phyloP scores from a whole-genome alignment of 2,329 filamentous ascomycete genomes.

The Phialophora chinensis region DNA sequence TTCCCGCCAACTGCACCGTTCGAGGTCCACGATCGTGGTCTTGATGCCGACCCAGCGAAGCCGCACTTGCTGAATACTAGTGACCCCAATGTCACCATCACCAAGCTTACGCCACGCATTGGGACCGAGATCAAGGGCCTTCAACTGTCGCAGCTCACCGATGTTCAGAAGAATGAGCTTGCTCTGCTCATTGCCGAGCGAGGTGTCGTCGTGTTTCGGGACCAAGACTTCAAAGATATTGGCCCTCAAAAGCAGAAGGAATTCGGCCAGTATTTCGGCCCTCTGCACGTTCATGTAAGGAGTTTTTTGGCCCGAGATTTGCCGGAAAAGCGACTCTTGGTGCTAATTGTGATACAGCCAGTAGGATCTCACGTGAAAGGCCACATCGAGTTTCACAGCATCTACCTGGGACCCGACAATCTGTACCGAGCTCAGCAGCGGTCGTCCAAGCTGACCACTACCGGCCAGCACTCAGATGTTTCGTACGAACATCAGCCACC shows the following conservation, averaged over 20 bases:
- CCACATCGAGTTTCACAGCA: not conserved
- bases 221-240: not conserved
- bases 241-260: not conserved
- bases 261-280: not conserved
- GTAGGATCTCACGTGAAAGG: not conserved
- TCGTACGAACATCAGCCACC: not conserved
- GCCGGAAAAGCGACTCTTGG: no score
- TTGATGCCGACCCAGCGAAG: no score
- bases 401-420: not conserved
- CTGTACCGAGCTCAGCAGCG: no score
- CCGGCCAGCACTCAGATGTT: not conserved
- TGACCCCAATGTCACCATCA: no score
- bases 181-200: not conserved
- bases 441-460: no score
- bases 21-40: no score
- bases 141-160: not conserved
- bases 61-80: no score
- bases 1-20: no score
- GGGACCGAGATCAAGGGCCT: no score
- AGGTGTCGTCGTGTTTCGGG: not conserved
- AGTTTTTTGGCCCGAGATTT: not conserved
- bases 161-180: not conserved
- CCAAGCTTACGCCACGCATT: no score
- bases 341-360: no score
- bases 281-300: slow-evolving; percentile 1